phyloP scores from a whole-genome alignment of 805 yeast genomes.

The Kuraishia floccosa region DNA sequence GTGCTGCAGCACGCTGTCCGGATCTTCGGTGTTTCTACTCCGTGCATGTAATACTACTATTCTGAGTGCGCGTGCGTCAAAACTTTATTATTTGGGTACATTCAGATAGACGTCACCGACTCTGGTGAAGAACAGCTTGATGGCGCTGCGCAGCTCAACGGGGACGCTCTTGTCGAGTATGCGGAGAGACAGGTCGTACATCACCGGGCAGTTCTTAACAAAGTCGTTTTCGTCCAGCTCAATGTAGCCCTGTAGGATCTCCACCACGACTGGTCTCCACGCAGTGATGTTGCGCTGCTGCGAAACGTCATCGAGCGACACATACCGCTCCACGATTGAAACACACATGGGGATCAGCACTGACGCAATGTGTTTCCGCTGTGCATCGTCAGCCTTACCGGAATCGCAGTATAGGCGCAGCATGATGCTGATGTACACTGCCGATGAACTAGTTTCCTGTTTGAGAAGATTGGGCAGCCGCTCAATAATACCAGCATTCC shows the following conservation, averaged over 20 bases:
- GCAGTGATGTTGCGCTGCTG: conserved; percentile 70
- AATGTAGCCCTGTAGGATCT: conserved; percentile 71
- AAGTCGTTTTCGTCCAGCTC: conserved; percentile 72
- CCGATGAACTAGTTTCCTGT: conserved; percentile 86
- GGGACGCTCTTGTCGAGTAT: conserved; percentile 52
- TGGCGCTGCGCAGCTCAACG: conserved; percentile 47
- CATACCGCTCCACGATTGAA: conserved; percentile 58
- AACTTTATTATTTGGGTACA: too few species aligned
- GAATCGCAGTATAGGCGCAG: conserved; percentile 70
- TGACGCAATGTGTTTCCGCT: conserved; percentile 38
- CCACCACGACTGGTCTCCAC: conserved; percentile 90
- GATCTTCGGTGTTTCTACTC: too few species aligned
- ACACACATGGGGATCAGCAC: conserved; percentile 60
- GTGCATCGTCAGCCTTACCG: conserved; percentile 32
- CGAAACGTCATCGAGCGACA: conserved; percentile 64
- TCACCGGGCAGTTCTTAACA: conserved; percentile 38
- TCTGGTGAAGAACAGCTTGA: conserved; percentile 45
- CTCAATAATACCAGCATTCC: conserved; percentile 88
- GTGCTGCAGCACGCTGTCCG: too few species aligned
- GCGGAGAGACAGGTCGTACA: conserved; percentile 48
- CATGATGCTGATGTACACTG: conserved; percentile 72
- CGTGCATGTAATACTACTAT: too few species aligned
- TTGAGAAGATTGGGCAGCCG: conserved; percentile 83
- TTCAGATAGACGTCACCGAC: conserved; percentile 32
- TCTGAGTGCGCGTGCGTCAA: too few species aligned